phyloP scores from a whole-genome alignment of 495 filamentous ascomycete species.

The Daldinia bambusicola region DNA sequence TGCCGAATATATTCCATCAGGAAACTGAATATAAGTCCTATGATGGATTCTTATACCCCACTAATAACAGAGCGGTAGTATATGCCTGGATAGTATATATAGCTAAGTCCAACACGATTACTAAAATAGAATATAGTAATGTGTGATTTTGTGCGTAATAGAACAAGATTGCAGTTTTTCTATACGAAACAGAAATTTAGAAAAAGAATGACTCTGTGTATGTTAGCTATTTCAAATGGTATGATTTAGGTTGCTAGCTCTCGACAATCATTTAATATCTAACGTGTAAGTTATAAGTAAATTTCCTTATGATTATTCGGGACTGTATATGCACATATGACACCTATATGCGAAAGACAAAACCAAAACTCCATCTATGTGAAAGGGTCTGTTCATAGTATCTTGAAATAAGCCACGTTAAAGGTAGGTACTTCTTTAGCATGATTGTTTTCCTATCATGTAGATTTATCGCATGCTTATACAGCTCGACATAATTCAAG shows the following conservation, averaged over 20 bases:
- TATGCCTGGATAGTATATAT: conserved; percentile 4
- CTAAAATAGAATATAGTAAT: conserved; percentile 2
- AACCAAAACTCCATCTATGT: no score
- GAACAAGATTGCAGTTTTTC: not conserved
- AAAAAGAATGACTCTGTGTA: not conserved
- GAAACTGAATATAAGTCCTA: not conserved
- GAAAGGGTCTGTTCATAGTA: no score
- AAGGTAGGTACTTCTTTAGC: no score
- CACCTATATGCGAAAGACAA: no score
- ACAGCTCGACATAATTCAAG: no score
- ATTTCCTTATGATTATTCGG: no score
- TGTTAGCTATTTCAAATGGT: not conserved
- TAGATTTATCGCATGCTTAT: no score
- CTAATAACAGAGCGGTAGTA: not conserved
- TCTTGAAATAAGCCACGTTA: no score
- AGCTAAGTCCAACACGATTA: not conserved
- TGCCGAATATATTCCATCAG: not conserved
- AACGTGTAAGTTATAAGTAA: no score
- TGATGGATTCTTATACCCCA: not conserved
- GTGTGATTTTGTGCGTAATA: not conserved
- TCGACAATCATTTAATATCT: no score
- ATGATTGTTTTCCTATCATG: no score
- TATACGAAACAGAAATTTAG: not conserved
- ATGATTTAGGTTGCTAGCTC: not conserved
- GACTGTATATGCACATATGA: no score